Evolutionary conservation across 768 basidiomycete species (phyloP), one percentile per base, ranked within the genome.

Genomic region (Lepiota venenata): DNA sequence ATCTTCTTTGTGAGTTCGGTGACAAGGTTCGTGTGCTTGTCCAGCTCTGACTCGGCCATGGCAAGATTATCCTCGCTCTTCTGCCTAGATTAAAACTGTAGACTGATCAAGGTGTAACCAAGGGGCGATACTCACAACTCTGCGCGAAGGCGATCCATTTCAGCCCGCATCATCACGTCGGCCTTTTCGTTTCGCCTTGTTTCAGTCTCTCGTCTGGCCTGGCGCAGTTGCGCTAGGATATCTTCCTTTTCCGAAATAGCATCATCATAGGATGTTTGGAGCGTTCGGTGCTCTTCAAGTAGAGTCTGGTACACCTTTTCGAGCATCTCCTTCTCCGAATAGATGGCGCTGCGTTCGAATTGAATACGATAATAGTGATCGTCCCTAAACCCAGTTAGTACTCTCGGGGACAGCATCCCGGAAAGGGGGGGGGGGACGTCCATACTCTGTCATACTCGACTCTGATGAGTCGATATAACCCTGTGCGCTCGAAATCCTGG

Each of bases 1-100:
- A 88, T 81, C 65, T 84, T 89, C 60, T 81, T 81, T 3, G 84
- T 89, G 59, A 96, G 72, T 20, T 93, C 93, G 1, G 81, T 76
- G 6, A 90, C 80, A 3, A 85, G 56, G 37, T 64, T 71, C 0
- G 81, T 85, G 58, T 91, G 88, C 63, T 86, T 92, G 60, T 95
- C 93, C 2, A 96, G 75, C 56, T 92, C 91, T 0, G 82, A 76
- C 65, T 97, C 93, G 2, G 88, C 78, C 65, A 88, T 78, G 15
- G 84, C 87, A 15, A 98, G 77, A 63, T 90, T 90, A 56, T 98
- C 94, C 71, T 97, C 95, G 64, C 91, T 93, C 78, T 91, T 96
- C 73, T 91, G 89, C 61, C 93, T 95, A 71, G 58, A 59, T 63
- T 58, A 59, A 65, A 60, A 32, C 7, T 50, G 20, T 41, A 16